Evolutionary conservation across 257 asterid species (phyloP), one percentile per base, ranked within the genome.

Genomic region (Cynanchum wilfordii): DNA sequence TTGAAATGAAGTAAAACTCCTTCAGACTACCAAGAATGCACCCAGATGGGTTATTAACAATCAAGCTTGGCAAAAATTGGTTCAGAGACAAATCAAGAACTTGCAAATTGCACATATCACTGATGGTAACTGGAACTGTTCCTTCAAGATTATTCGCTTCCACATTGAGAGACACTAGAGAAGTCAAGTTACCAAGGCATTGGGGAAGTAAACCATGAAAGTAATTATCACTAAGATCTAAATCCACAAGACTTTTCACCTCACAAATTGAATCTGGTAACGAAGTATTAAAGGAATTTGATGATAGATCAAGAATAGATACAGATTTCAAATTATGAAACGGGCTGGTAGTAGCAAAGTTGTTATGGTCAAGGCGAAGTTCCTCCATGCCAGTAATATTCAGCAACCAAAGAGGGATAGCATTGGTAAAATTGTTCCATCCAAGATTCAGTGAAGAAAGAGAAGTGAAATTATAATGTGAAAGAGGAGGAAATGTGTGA

Each of bases 41-140:
- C 16, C 69, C 69, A 65, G 70, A 71, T 2, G 80, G 33, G 4
- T 33, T 33, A 33, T 3, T 47, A 20, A 63, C 54, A 20, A 40
- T 49, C n/a, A 76, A 25, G n/a, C 15, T 13, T 36, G 78, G 82
- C 1, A 73, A 16, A 30, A 76, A 63, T 5, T 22, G 47, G 56
- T 76, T 76, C 19, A 30, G 66, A 15, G 80, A 76, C 60, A 76
- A 38, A 51, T 64, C 76, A 49, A 71, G 72, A 10, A 51, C 38
- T 25, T 30, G 73, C 56, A 71, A 71, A 29, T 22, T 71, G 80
- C 76, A 71, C 36, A 77, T 67, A 13, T 57, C 44, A 42, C 49
- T 11, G 3, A 77, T 17, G 76, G 68, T 25, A 9, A 29, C 38
- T 65, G 80, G 80, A 29, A 76, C 45, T 0, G 33, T 15, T 58